Evolutionary conservation across 192 early-diverging fungal species (phyloP), one percentile per base, ranked within the genome.

Genomic region (Backusella liffmaniae): DNA sequence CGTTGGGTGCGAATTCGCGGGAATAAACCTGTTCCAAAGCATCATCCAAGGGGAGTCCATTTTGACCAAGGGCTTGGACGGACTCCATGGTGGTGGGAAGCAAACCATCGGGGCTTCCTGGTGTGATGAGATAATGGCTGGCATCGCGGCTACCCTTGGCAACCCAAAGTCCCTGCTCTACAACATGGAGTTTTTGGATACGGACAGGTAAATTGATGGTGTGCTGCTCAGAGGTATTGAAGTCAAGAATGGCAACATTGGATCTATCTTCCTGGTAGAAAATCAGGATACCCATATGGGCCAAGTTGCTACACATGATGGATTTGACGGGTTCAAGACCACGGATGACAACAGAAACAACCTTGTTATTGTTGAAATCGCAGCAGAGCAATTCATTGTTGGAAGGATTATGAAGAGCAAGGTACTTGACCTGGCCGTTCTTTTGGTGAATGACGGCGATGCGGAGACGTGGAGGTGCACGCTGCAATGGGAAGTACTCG

Each of bases 401-500:
- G 1, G 83, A 73, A 12, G 89, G 84, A 66, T 92, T 90, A 67
- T 92, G 91, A 26, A 93, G 78, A 30, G 82, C 78, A 21, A 93
- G 75, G 69, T 86, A 86, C 15, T 80, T 82, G 18, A 77, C 72
- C 12, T 49, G 36, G 2, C 76, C 81, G 1, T 72, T 70, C 29
- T 23, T 10, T 18, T 76, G 78, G 46, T 83, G 70, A 15, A 89
- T 77, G 23, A 87, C 72, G 12, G 88, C 75, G 13, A 89, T 77
- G 5, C 79, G 74, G 18, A 89, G 74, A n/a, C 86, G 71, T 66
- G 88, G 85, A 39, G 88, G 84, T 21, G 87, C 83, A 62, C 81
- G 77, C 67, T 87, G 86, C 0, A 90, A 74, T 10, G 92, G 92
- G 79, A 92, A 91, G 69, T 91, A 93, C 77, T 93, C 92, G 67